Conservation (phyloP, 2,329 filamentous ascomycete species). For the Exophiala oligosperma region DNA sequence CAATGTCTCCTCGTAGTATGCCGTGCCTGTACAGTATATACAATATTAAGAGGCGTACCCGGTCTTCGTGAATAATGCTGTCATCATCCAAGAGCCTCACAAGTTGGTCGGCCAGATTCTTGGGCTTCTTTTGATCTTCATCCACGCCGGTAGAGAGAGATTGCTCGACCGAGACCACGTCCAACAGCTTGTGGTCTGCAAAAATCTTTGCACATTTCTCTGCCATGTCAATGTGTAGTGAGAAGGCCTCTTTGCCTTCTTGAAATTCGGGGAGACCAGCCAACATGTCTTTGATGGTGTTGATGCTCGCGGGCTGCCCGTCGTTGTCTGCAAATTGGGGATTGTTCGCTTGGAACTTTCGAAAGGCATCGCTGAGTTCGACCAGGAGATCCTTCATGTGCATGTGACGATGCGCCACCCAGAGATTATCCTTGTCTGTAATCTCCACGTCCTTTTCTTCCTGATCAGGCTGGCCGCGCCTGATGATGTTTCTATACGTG, state of each 20-base stretch:
- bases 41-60: slow-evolving; percentile 79
- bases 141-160: slow-evolving; percentile 88
- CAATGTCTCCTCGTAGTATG: slow-evolving; percentile 77
- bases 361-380: slow-evolving; percentile 88
- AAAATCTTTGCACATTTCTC: slow-evolving; percentile 97
- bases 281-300: slow-evolving; percentile 95
- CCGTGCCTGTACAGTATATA: slow-evolving; percentile 87
- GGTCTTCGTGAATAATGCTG: slow-evolving; percentile 67
- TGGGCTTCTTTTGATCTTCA: slow-evolving; percentile 87
- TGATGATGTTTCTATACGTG: slow-evolving; percentile 77
- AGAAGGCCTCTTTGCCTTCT: slow-evolving; percentile 92
- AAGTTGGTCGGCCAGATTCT: slow-evolving; percentile 81
- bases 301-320: slow-evolving; percentile 72
- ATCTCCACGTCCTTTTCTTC: slow-evolving; percentile 92
- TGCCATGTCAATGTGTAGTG: slow-evolving; percentile 92
- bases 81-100: slow-evolving; percentile 88
- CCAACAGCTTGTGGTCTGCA: slow-evolving; percentile 77
- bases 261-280: slow-evolving; percentile 92
- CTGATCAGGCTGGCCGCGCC: slow-evolving; percentile 68
- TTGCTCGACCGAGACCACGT: slow-evolving; percentile 87
- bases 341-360: slow-evolving; percentile 86
- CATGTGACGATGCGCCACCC: slow-evolving; percentile 89
- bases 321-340: slow-evolving; percentile 82
- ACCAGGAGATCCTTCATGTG: slow-evolving; percentile 99
- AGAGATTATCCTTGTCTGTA: slow-evolving; percentile 85